Conservation (phyloP, 345 rosid species). For the Aurinia saxatilis region DNA sequence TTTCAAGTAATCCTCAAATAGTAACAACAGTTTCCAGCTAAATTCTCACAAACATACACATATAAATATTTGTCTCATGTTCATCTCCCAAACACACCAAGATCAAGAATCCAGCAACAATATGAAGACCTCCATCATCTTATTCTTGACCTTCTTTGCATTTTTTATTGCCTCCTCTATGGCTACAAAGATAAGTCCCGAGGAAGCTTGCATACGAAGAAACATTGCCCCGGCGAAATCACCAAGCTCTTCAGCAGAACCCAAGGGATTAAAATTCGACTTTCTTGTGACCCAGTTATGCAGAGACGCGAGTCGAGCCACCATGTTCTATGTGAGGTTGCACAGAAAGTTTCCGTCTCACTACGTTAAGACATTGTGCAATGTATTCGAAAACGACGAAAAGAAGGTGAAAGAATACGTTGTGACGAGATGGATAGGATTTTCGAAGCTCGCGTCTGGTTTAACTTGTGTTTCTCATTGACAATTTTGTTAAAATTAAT, state of each 20-base stretch:
- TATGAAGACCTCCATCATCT: constrained; percentile 5
- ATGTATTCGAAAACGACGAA: constrained; percentile 7
- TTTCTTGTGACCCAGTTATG: not conserved
- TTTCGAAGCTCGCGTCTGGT: not conserved
- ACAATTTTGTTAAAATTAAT: not conserved
- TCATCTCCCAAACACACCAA: not conserved
- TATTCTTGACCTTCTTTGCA: not conserved
- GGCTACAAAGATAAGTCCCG: not conserved
- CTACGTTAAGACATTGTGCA: constrained; percentile 14
- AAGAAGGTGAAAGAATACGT: constrained; percentile 3
- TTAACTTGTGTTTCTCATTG: constrained; percentile 11
- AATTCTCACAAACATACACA: not conserved
- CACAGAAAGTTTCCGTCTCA: not conserved
- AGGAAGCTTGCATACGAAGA: constrained; percentile 17
- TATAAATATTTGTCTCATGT: not conserved
- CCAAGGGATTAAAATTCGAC: not conserved
- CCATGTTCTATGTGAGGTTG: constrained; percentile 1
- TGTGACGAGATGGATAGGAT: constrained; percentile 1
- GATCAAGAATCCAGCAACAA: not conserved
- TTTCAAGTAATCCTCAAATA: not conserved
- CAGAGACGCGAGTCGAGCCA: not conserved
- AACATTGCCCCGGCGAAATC: not conserved
- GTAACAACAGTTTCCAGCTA: not conserved
- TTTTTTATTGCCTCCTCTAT: constrained; percentile 2
- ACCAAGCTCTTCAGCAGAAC: not conserved